Evolutionary conservation across 768 basidiomycete genomes (phyloP), one percentile per base, ranked within the genome.

Genomic region (Pleurotus pulmonarius): DNA sequence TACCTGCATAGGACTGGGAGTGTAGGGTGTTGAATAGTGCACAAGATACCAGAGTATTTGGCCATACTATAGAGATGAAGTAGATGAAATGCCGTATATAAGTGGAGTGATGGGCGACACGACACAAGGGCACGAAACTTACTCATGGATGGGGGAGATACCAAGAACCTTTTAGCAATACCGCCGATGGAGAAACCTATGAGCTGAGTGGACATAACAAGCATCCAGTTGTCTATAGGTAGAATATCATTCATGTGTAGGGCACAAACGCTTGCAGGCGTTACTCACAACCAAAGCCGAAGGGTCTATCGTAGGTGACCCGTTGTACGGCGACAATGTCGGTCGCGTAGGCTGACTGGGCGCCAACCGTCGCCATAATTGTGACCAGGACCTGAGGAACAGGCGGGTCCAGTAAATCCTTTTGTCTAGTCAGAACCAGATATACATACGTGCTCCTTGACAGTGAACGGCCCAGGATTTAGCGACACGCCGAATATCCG

Each of bases 11-110:
- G 38, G 71, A 75, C 52, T 82, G 77, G 0, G 82, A 81, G 65
- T 90, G 88, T 6, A 90, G 75, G 0, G 88, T 90, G 60, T 90
- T 90, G 67, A 87, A 88, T 3, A 90, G 68, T 2, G 86, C 84
- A 61, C 87, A 88, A 0, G 79, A 74, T 11, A 90, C 88, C 4
- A 90, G 74, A 40, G 84, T 83, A 56, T 80, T 78, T 1, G 88
- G 88, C 88, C 88, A 90, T 44, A 90, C n/a, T n/a, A n/a, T n/a
- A n/a, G n/a, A n/a, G n/a, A n/a, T n/a, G n/a, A n/a, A n/a, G n/a
- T n/a, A n/a, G n/a, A n/a, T n/a, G n/a, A n/a, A n/a, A n/a, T n/a
- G n/a, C n/a, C n/a, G n/a, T n/a, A n/a, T n/a, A n/a, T n/a, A n/a
- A n/a, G n/a, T n/a, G n/a, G n/a, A n/a, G n/a, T n/a, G n/a, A n/a